Base-by-base conservation (phyloP, 176 grass and related monocot species). In the Thalia dealbata region DNA sequence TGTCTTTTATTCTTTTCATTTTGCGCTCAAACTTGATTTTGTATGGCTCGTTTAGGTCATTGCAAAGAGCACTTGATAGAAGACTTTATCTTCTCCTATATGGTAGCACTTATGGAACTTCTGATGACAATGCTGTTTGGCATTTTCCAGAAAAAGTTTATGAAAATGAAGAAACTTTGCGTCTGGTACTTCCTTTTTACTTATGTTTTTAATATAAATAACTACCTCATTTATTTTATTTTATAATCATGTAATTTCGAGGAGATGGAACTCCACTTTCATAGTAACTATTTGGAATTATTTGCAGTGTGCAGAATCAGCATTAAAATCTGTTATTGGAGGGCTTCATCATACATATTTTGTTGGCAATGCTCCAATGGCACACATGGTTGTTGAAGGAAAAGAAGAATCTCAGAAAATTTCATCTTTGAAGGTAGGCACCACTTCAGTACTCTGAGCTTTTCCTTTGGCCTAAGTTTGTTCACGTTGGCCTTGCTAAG, bases 331-430 rank as follows among this genome's bases (percentile, higher is more conserved):
- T 74, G 87, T 97, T 81, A 69, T 97, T 38, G 89, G 90, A 46
- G 91, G 62, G 10, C 95, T 97, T 32, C 18, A 77, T 67, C 69
- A 97, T 80, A 92, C 87, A 8, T 97, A 92, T 82, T 97, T 97
- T 82, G 87, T 97, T 67, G 95, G 93, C 41, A 97, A 97, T 70
- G 95, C 90, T 76, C 95, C 95, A 21, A 97, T 97, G 95, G 90
- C 90, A 70, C 85, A 97, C 72, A 91, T 91, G 87, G 79, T 78
- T 42, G 65, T 85, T 56, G 88, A 87, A 70, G 74, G 79, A 75
- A 85, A 62, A 64, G 89, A 75, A 62, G 81, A 79, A 45, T 82
- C 69, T 3, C 7, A 72, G 14, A 45, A 43, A 67, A 50, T 56
- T 75, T 75, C 80, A 80, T 63, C 78, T 45, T 84, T 92, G 52